Evolutionary conservation across 768 basidiomycete genomes (phyloP).

Genomic region (Leccinum uliginosum): DNA sequence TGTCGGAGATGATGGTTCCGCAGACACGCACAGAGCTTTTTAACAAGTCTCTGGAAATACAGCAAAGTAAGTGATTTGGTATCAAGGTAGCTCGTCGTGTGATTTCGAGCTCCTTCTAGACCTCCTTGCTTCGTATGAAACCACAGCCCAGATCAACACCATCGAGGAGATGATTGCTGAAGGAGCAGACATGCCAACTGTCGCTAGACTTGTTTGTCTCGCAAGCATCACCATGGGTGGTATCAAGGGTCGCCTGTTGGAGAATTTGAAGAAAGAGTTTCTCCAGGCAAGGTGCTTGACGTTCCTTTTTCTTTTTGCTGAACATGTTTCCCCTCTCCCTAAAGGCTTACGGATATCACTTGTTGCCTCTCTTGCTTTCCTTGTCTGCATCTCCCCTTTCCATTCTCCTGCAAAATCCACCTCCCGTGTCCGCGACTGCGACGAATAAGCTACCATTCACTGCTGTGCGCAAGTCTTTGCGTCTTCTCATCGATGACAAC

Average conservation of each 20-base stretch:
- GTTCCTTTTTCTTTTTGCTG: not conserved
- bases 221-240: conserved; percentile 82
- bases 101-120: conserved; percentile 43
- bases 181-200: conserved; percentile 74
- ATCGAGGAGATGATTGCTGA: conserved; percentile 91
- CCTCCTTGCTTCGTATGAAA: conserved; percentile 89
- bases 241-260: conserved; percentile 81
- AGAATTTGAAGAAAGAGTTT: conserved; percentile 87
- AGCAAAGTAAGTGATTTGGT: conserved; percentile 67
- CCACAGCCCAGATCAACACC: conserved; percentile 69
- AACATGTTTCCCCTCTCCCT: conserved; percentile 21
- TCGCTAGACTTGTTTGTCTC: conserved; percentile 80
- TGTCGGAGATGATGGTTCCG: conserved; percentile 89
- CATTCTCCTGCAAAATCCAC: conserved; percentile 61
- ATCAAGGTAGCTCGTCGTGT: conserved; percentile 5
- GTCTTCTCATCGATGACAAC: conserved; percentile 88
- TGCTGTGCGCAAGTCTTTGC: conserved; percentile 72
- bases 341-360: conserved; percentile 73
- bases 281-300: conserved; percentile 55
- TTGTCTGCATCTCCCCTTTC: conserved; percentile 63
- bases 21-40: conserved; percentile 84
- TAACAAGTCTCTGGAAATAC: conserved; percentile 89
- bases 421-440: conserved; percentile 47
- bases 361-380: conserved; percentile 63
- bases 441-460: conserved; percentile 67